Conservation (phyloP, 768 basidiomycete species). For the Phylloporus rhodoxanthus region DNA sequence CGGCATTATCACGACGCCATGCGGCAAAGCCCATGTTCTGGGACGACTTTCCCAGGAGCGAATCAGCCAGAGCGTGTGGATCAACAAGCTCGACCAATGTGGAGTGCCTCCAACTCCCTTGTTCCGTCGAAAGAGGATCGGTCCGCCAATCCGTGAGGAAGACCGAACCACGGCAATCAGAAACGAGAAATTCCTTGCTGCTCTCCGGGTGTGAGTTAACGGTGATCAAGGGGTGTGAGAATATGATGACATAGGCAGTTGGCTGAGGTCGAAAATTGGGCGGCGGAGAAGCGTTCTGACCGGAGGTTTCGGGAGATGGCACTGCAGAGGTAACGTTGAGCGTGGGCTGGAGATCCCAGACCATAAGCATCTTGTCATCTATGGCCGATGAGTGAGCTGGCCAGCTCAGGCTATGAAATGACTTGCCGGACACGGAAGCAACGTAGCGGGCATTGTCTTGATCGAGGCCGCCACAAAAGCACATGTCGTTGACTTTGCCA, state of each 20-base stretch:
- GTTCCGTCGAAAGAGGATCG: slow-evolving; percentile 50
- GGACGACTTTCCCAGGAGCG: slow-evolving; percentile 40
- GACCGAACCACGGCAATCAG: slow-evolving; percentile 67
- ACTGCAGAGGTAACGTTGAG: slow-evolving; percentile 38
- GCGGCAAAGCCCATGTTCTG: slow-evolving; percentile 55
- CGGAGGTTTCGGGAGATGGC: slow-evolving; percentile 30
- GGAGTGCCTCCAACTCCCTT: slow-evolving; percentile 53
- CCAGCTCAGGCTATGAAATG: background rate
- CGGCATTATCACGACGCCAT: slow-evolving; percentile 64
- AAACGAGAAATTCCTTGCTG: slow-evolving; percentile 74
- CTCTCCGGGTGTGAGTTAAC: slow-evolving; percentile 67
- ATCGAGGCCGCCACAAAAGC: slow-evolving; percentile 71
- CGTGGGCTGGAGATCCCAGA: slow-evolving; percentile 76
- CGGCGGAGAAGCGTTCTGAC: slow-evolving; percentile 26
- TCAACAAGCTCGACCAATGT: slow-evolving; percentile 69
- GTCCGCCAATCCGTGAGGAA: slow-evolving; percentile 82
- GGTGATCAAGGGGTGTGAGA: slow-evolving; percentile 64
- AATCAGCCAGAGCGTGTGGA: slow-evolving; percentile 54
- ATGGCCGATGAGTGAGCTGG: slow-evolving; percentile 2
- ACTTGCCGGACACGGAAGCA: slow-evolving; percentile 71
- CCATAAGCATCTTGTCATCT: slow-evolving; percentile 83
- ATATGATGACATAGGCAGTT: slow-evolving; percentile 69
- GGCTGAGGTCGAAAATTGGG: slow-evolving; percentile 52
- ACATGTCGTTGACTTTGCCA: slow-evolving; percentile 69
- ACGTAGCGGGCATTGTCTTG: slow-evolving; percentile 67